These are phyloP conservation scores for Penicillium mononematosum DNA, from an alignment of 495 filamentous ascomycete genomes.

Conservation along the genomic window DNA sequence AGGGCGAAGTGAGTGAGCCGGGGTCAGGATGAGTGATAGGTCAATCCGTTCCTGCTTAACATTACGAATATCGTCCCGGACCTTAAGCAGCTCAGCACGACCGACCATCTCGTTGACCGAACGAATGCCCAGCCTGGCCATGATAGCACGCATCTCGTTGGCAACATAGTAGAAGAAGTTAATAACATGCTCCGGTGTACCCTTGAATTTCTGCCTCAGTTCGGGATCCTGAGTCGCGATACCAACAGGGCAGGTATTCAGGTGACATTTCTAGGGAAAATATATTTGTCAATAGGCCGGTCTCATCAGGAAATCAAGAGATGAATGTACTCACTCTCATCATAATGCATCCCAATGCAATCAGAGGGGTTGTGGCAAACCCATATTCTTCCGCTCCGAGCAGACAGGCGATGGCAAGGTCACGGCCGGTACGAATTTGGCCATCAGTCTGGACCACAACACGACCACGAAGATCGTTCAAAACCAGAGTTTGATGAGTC, in stretches of 20 bases:
- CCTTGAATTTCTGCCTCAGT: conserved; percentile 90
- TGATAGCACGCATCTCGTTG: conserved; percentile 97
- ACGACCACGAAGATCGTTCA: conserved; percentile 96
- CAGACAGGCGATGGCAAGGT: conserved; percentile 94
- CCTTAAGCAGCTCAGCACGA: conserved; percentile 80
- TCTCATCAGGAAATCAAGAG: background rate
- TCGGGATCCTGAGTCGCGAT: conserved; percentile 97
- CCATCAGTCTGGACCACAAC: conserved; percentile 98
- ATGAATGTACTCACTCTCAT: conserved; percentile 61
- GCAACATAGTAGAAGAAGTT: conserved; percentile 99
- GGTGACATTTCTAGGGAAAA: conserved; percentile 37
- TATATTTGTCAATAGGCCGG: background rate
- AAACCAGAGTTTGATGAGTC: conserved; percentile 97
- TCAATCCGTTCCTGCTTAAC: conserved; percentile 93
- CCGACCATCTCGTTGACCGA: conserved; percentile 99
- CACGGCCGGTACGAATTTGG: conserved; percentile 89
- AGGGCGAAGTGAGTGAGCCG: conserved; percentile 92
- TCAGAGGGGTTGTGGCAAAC: conserved; percentile 95
- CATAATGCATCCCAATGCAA: conserved; percentile 97
- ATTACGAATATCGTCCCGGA: conserved; percentile 84
- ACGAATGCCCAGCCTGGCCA: conserved; percentile 93
- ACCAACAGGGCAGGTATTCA: conserved; percentile 93
- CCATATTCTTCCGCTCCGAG: conserved; percentile 98
- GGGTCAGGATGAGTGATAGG: conserved; percentile 91
- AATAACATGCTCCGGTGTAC: conserved; percentile 95